Base-by-base conservation (phyloP, 148 eudicot species). In the Diospyros kaki region DNA sequence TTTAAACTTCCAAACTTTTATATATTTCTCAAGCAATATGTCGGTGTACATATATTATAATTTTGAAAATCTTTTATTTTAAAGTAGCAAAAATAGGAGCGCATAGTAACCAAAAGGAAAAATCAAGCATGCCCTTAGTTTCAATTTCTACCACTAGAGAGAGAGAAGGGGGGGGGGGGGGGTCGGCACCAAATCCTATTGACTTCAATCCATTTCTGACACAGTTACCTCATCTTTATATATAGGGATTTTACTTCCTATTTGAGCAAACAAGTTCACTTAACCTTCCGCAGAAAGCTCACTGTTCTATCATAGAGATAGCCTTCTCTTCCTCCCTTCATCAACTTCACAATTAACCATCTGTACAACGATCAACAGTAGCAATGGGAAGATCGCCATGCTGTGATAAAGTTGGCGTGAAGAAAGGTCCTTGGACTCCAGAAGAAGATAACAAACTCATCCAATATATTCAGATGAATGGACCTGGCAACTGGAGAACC, bases 391-490 rank as follows among this genome's bases (percentile, higher is more conserved):
- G 84, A 81, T 41, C 82, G 64, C 84, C 87, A 39, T 81, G 84
- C 44, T 81, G 82, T 73, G 82, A 81, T 66, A 81, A 78, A 73
- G 54, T 65, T 69, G 84, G 78, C 4, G 67, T 79, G 18, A 81
- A 78, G 69, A 84, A 81, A 56, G 84, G 87, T n/a, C 87, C 87
- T 9, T 83, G 86, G 86, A 83, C 83, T 1, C 76, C 79, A 2
- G 82, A 81, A 18, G 87, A 84, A 73, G 87, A 84, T 62, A 51
- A n/a, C 9, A 84, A 84, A 77, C 87, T 84, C 74, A 76, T 60
- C 55, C 73, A 74, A 5, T 73, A 81, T 50, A 79, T 84, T 64
- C 82, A 79, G n/a, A 28, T 75, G 15, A 78, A 84, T 73, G 87
- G 87, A 46, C 79, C 84, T 4, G 84, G 82, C 68, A 84, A 81